Evolutionary conservation across 176 grass and related monocot species (phyloP).

Genomic region (Triticum timopheevii): DNA sequence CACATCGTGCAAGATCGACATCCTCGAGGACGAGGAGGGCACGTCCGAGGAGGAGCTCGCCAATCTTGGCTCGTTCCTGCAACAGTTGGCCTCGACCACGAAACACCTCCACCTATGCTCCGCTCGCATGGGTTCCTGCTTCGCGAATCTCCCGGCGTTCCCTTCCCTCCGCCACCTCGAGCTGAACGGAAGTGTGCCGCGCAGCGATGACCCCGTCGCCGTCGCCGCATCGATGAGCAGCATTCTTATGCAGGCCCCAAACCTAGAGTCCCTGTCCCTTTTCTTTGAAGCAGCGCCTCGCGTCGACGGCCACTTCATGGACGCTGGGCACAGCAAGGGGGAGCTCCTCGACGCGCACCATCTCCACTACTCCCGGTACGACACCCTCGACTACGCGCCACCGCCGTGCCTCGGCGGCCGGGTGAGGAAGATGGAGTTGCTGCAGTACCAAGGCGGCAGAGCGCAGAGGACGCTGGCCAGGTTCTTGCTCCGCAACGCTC

Average conservation of each 20-base stretch:
- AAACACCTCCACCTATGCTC: background rate
- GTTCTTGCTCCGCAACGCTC: background rate
- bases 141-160: background rate
- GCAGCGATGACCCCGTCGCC: background rate
- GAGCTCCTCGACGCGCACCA: too few relatives aligned
- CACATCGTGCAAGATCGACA: background rate
- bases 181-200: background rate
- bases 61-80: background rate
- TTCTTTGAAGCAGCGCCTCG: background rate
- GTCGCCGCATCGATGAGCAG: background rate
- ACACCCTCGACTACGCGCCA: too few relatives aligned
- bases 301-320: too few relatives aligned
- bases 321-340: too few relatives aligned
- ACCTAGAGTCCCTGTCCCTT: background rate
- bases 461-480: background rate
- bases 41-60: background rate
- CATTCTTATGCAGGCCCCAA: background rate
- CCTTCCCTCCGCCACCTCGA: background rate
- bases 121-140: background rate
- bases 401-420: too few relatives aligned
- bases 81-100: background rate
- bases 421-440: background rate
- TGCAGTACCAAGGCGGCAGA: background rate
- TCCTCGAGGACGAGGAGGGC: background rate
- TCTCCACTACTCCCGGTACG: too few relatives aligned